These are phyloP conservation scores for Periconia digitata DNA, from an alignment of 2,329 filamentous ascomycete genomes.

Conservation along the genomic window DNA sequence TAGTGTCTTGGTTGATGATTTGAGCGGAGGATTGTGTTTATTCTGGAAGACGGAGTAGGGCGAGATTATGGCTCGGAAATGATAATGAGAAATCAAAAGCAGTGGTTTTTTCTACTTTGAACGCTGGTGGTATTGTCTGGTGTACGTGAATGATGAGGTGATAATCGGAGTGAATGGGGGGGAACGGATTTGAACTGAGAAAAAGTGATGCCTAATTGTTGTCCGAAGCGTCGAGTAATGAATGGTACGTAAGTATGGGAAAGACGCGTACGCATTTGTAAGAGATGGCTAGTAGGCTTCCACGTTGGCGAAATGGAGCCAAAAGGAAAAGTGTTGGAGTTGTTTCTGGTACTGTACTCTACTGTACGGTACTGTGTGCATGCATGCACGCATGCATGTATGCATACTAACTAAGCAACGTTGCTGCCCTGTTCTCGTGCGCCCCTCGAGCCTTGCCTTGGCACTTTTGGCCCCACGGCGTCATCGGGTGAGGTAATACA, in stretches of 20 bases:
- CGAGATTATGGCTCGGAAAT: conserved; percentile 14
- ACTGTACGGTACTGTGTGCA: no score
- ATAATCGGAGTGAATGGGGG: not conserved
- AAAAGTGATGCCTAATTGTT: no score
- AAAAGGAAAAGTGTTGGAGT: no score
- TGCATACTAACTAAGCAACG: not conserved
- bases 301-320: not conserved
- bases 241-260: not conserved
- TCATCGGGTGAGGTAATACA: conserved; percentile 38
- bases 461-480: conserved; percentile 32
- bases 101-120: conserved; percentile 27
- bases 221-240: no score
- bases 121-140: not conserved
- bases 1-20: not conserved
- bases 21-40: conserved; percentile 26
- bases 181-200: no score
- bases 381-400: not conserved
- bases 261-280: not conserved
- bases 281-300: not conserved
- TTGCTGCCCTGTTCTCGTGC: no score
- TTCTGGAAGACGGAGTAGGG: conserved; percentile 25
- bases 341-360: no score
- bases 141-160: no score
- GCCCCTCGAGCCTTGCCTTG: no score
- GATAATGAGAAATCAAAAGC: conserved; percentile 45